Evolutionary conservation across 2,329 filamentous ascomycete species (phyloP), one percentile per base, ranked within the genome.

Genomic region (Polytolypa hystricis): DNA sequence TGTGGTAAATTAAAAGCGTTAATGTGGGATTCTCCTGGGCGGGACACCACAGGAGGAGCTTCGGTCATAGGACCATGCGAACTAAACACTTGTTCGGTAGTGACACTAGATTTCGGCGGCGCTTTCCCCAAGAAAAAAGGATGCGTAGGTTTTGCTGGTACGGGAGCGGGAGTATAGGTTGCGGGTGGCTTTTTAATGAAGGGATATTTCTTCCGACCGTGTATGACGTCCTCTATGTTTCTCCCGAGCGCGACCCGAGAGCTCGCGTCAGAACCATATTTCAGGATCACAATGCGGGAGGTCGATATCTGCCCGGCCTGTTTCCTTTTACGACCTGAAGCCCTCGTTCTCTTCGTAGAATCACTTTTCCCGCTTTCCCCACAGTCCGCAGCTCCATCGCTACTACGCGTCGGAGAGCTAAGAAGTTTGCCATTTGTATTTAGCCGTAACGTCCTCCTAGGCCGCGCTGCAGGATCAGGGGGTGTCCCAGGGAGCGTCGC

Each of bases 61-160:
- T 5, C 21, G 6, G 21, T 25, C 21, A n/a, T n/a, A n/a, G n/a
- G n/a, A n/a, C n/a, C n/a, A n/a, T n/a, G n/a, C n/a, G 21, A 25
- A 25, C n/a, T 25, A 7, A n/a, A 25, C 21, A n/a, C 21, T n/a
- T 25, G 21, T 25, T 25, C 21, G 7, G 7, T n/a, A 25, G 21
- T 7, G 7, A 25, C 21, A 25, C 7, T 25, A n/a, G 33, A 23
- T 18, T 48, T 42, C 4, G 52, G 53, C 6, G 57, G 54, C 5
- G 64, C 15, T 46, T 77, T 81, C 4, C 71, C 73, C 11, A 69
- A 52, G 50, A 86, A 86, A 51, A 86, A 83, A 0, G 81, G 81
- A 57, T 86, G 78, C 0, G 73, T 71, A 1, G 64, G 47, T 47
- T 72, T 77, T 44, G 54, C 23, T 43, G 47, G 41, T 39, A 44